Evolutionary conservation across 140 eudicot species (phyloP).

Genomic region (Oenanthe javanica): DNA sequence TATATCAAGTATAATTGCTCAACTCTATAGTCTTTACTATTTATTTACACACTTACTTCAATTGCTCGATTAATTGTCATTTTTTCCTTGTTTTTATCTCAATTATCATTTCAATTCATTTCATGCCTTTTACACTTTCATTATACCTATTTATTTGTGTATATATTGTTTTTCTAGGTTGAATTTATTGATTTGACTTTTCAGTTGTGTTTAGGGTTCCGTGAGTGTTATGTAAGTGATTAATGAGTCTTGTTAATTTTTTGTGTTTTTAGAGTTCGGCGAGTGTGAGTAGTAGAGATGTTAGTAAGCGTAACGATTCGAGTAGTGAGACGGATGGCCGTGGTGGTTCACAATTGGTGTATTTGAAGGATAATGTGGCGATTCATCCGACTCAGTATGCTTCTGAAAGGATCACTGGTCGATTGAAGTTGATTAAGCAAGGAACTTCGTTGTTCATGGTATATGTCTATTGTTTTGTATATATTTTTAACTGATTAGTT

Average conservation of each 20-base stretch:
- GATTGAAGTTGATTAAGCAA: slow-evolving; percentile 80
- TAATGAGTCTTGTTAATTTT: neutral
- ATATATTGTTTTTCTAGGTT: neutral
- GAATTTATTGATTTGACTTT: neutral
- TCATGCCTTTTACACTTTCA: neutral
- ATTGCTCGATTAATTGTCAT: neutral
- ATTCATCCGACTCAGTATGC: slow-evolving; percentile 94
- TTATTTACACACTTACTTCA: neutral
- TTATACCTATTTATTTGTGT: neutral
- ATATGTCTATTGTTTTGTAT: slow-evolving; percentile 6
- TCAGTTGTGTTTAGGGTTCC: neutral
- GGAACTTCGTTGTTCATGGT: slow-evolving; percentile 71
- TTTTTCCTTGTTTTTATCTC: neutral
- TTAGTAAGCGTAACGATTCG: slow-evolving; percentile 41
- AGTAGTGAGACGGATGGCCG: slow-evolving; percentile 36
- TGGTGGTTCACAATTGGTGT: slow-evolving; percentile 55
- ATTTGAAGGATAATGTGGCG: slow-evolving; percentile 77
- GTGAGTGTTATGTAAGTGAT: neutral
- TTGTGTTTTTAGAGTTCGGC: slow-evolving; percentile 48
- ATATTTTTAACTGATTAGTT: neutral
- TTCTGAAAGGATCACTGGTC: slow-evolving; percentile 85
- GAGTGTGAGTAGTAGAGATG: slow-evolving; percentile 50
- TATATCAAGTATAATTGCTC: slow-evolving; percentile 45
- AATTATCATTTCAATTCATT: neutral
- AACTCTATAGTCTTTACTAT: no score